A percentile compares a stretch with the other conserved stretches of the same genome.
Evolutionary conservation across 495 filamentous ascomycete species (phyloP).

Genomic region (Penicillium canescens): DNA sequence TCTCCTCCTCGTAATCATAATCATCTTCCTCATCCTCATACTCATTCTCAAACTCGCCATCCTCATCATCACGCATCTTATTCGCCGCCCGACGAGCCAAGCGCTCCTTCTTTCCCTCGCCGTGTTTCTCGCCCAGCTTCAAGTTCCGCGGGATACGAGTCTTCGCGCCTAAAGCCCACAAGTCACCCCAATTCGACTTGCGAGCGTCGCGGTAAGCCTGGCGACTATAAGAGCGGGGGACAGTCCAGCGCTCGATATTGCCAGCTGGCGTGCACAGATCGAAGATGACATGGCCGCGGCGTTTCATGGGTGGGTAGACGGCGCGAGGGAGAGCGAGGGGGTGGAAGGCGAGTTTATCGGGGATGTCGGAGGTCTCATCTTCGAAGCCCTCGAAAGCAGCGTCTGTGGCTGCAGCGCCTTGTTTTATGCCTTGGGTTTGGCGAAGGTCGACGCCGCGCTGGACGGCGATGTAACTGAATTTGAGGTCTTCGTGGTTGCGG

Average conservation of each 20-base stretch:
- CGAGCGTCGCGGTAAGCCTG: slow-evolving; percentile 87
- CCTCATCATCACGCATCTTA: slow-evolving; percentile 26
- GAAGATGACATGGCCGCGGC: slow-evolving; percentile 80
- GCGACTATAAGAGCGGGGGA: slow-evolving; percentile 77
- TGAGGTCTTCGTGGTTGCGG: slow-evolving; percentile 85
- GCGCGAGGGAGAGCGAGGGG: slow-evolving; percentile 74
- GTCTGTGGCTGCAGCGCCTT: slow-evolving; percentile 45
- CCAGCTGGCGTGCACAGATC: slow-evolving; percentile 89
- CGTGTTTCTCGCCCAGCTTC: slow-evolving; percentile 61
- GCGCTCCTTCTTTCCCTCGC: slow-evolving; percentile 53
- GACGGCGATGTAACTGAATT: slow-evolving; percentile 87
- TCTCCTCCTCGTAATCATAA: slow-evolving; percentile 17
- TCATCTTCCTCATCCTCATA: slow-evolving; percentile 29
- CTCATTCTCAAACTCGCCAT: slow-evolving; percentile 16
- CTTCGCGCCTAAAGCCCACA: slow-evolving; percentile 96
- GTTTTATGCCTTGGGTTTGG: slow-evolving; percentile 36
- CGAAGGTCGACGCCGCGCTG: slow-evolving; percentile 68
- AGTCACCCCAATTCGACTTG: slow-evolving; percentile 87
- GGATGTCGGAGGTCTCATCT: slow-evolving; percentile 27
- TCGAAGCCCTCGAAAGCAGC: slow-evolving; percentile 54
- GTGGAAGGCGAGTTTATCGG: slow-evolving; percentile 35
- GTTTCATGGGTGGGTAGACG: slow-evolving; percentile 80
- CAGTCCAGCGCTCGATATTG: slow-evolving; percentile 89
- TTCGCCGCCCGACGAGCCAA: slow-evolving; percentile 35
- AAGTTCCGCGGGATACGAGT: slow-evolving; percentile 64